Base-by-base conservation (phyloP, 2,329 filamentous ascomycete genomes). In the Aureobasidium zeae region DNA sequence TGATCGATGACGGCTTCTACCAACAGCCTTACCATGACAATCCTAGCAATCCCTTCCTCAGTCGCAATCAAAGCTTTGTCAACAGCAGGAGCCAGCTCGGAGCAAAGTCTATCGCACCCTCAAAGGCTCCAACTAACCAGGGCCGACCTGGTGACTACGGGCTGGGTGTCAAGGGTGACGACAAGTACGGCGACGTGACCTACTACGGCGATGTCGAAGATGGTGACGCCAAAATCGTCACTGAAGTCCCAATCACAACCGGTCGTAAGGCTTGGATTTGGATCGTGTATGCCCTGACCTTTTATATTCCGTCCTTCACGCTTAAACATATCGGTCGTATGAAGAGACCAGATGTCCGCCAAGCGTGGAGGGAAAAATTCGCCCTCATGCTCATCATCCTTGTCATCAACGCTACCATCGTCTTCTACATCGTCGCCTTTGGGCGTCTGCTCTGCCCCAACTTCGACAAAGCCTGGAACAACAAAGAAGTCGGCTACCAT, bases 351-450 rank as follows among this genome's bases (percentile, higher is more conserved):
- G 91, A 98, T 65, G 86, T 98, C 7, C 84, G 91, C 19, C 84
- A 95, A 77, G 91, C 91, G 0, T 98, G 91, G 91, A 77, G 91
- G 63, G 91, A 98, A 58, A 98, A 98, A 65, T 39, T 98, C 9
- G 82, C 91, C 0, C 69, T 98, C 9, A 79, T 88, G 34, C 69
- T 84, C 47, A 55, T 94, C 41, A 96, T 98, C 53, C 60, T 84
- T 21, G 55, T 98, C 10, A 65, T 94, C 52, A 98, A 98, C 63
- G 86, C 60, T 28, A 58, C 76, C 20, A 76, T 98, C 49, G 72
- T 95, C 46, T 98, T 98, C 67, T 94, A 86, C 75, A 95, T 98
- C 54, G 75, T 95, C 50, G 77, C 67, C 28, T 91, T 98, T 54
- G 88, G 89, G 24, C 77, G 74, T 44, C 63, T 98, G 1, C 70